Base-by-base conservation (phyloP, 768 basidiomycete genomes). In the Piloderma croceum region DNA sequence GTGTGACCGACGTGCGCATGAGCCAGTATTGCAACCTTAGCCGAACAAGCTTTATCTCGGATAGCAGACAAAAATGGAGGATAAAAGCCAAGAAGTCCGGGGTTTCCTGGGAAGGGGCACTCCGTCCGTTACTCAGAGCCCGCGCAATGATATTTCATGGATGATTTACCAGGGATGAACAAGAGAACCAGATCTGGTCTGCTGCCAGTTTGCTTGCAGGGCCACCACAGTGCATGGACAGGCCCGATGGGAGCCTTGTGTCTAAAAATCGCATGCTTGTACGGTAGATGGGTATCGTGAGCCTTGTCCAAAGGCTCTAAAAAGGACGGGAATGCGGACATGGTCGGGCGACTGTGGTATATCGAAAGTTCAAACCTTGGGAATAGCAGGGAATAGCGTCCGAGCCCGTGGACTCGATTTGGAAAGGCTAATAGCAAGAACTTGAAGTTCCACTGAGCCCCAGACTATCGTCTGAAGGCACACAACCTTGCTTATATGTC, bases 41-140 rank as follows among this genome's bases (percentile, higher is more conserved):
- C 53, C 5, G 61, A 57, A 11, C 48, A 42, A 24, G 49, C 60
- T 46, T 59, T 57, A 22, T 55, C 47, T 38, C 77, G 64, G 2
- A 89, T 57, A 4, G 66, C 66, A 17, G 67, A 61, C 11, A 90
- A 68, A 53, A 86, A 90, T 2, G 74, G 71, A 1, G 63, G 63
- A 48, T 89, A 90, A 59, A 88, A 86, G 33, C 72, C 68, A 23
- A 81, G 45, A 12, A 86, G 61, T 6, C 86, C 86, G 1, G 74
- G 74, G 52, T 77, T 76, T 19, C 73, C 74, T 66, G 20, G 22
- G 9, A 43, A 42, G 24, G 24, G 20, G 3, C 21, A 32, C 17
- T 15, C 2, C 18, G 17, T 36, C 31, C 7, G 17, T 31, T 10
- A 31, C n/a, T 10, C 10, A 31, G 10, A 31, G 29, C 29, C 15